Base-by-base conservation (phyloP, 768 basidiomycete genomes). In the Dioszegia crocea region DNA sequence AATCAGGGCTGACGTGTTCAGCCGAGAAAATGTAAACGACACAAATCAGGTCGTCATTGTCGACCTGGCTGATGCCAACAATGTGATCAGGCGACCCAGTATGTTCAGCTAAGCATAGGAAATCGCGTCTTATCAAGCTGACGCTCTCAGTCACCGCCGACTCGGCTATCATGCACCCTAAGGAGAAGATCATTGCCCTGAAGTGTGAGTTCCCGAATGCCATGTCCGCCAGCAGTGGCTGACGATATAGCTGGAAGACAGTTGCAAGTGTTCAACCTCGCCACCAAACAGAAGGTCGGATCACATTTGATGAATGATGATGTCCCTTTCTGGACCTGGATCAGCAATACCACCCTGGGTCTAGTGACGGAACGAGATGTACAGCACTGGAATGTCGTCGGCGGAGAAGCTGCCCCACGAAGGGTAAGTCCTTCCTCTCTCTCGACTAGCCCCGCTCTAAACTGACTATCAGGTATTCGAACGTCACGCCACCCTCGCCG, bases 41-140 rank as follows among this genome's bases (percentile, higher is more conserved):
- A 87, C 90, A 74, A 91, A 94, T 79, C 93, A 97, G 79, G 96
- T 99, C 64, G 94, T 97, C 76, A 98, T 99, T 75, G 88, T 99
- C 75, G 94, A 98, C 85, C 86, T 99, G 64, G 82, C 88, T 61
- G 91, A 98, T 78, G 91, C 93, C 70, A 97, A 97, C 81, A 90
- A 94, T 87, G 89, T 98, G 41, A 66, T 78, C 47, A 65, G 76
- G 41, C 44, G 76, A 53, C 76, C 76, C 11, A 77, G 76, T 77
- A 52, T 64, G 75, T 60, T 41, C 16, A 55, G n/a, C 39, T 55
- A 53, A 23, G 2, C 39, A 43, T 31, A n/a, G n/a, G n/a, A n/a
- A n/a, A n/a, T n/a, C n/a, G n/a, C n/a, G n/a, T n/a, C n/a, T n/a
- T n/a, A n/a, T n/a, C n/a, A 33, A 56, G 51, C 65, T 63, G 57